Percentiles rank a stretch among this genome's conserved stretches.
These are phyloP conservation scores for Stachybotrys echinatus DNA, from an alignment of 2,329 filamentous ascomycete genomes.

Conservation along the genomic window DNA sequence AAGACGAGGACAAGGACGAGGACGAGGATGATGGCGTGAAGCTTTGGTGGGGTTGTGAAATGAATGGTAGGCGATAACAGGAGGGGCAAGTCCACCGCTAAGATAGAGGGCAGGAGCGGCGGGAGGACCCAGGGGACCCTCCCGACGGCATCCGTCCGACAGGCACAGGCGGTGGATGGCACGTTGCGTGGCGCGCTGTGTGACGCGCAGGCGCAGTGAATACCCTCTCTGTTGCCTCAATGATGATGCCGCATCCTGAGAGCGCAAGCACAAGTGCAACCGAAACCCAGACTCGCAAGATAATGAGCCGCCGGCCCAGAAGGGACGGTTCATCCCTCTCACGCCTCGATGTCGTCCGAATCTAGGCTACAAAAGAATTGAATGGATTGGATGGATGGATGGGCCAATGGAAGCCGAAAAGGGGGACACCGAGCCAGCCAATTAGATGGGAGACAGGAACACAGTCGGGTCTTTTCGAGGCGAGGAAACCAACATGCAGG, in stretches of 20 bases:
- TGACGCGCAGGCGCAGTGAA: background rate
- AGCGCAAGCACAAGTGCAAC: background rate
- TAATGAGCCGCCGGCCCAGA: background rate
- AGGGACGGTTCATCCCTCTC: background rate
- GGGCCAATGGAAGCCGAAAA: too few species aligned
- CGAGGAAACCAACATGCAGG: too few species aligned
- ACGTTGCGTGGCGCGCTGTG: background rate
- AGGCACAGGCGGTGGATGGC: too few species aligned
- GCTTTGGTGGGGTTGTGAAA: background rate
- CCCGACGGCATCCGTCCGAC: background rate
- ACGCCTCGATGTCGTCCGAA: too few species aligned
- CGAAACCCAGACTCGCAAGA: background rate
- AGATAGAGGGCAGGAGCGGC: background rate
- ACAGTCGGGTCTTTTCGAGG: too few species aligned
- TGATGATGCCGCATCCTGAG: background rate
- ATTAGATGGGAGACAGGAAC: too few species aligned
- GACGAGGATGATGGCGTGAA: too few species aligned
- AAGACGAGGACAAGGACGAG: too few species aligned
- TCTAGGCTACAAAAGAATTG: too few species aligned
- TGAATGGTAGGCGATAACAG: background rate
- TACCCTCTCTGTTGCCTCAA: background rate
- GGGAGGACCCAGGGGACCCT: background rate
- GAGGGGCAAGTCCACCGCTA: background rate
- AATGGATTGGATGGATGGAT: too few species aligned
- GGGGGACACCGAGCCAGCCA: too few species aligned